phyloP scores from a whole-genome alignment of 306 rosid genomes.

The Clitoria ternatea region DNA sequence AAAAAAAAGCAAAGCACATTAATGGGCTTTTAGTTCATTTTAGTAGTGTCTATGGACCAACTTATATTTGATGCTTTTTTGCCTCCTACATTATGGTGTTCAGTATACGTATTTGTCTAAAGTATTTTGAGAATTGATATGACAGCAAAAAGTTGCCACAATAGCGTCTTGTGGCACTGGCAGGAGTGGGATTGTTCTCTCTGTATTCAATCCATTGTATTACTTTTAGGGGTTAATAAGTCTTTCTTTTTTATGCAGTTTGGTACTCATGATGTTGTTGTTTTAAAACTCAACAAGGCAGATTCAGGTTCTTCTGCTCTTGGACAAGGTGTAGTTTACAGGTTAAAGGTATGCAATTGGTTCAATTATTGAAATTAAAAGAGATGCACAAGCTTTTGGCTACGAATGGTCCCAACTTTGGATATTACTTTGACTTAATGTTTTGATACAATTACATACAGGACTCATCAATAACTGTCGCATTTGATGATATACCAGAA shows the following conservation, averaged over 20 bases:
- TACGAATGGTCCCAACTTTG: constrained; percentile 17
- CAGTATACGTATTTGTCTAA: neutral
- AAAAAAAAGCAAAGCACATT: too few species aligned
- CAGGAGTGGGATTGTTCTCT: neutral
- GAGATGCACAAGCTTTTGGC: neutral
- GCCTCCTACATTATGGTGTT: neutral
- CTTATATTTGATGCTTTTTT: neutral
- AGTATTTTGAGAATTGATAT: constrained; percentile 6
- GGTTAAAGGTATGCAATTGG: constrained; percentile 63
- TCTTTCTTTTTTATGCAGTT: constrained; percentile 52
- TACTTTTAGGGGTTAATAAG: constrained; percentile 2
- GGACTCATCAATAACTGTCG: constrained; percentile 95
- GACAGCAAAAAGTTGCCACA: neutral
- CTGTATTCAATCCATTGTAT: constrained; percentile 1
- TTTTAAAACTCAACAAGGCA: constrained; percentile 88
- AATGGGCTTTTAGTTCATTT: too few species aligned
- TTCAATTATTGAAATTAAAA: neutral
- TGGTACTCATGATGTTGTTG: constrained; percentile 88
- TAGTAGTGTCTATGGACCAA: neutral
- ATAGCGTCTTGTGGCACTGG: neutral
- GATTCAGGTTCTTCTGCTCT: constrained; percentile 90
- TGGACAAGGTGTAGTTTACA: constrained; percentile 96
- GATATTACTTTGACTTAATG: constrained; percentile 23
- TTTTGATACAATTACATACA: constrained; percentile 38
- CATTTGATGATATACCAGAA: constrained; percentile 95